These are phyloP conservation scores for Salix purpurea DNA, from an alignment of 345 rosid species.

Conservation along the genomic window DNA sequence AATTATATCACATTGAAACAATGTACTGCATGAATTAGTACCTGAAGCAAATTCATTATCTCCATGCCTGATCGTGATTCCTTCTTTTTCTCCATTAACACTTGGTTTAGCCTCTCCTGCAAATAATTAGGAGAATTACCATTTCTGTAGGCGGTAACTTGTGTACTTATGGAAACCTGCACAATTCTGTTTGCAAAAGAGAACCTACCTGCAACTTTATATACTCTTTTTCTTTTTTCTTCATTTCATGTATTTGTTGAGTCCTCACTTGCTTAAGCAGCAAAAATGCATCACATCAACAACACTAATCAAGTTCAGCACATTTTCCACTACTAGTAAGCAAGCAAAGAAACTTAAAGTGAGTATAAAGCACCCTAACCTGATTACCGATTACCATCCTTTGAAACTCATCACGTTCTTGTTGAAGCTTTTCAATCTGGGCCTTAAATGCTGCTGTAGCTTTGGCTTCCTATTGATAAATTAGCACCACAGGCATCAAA, in stretches of 20 bases:
- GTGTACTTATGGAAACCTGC: neutral
- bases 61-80: conserved; percentile 98
- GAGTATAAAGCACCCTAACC: conserved; percentile 36
- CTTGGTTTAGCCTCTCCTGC: conserved; percentile 94
- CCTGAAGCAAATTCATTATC: conserved; percentile 98
- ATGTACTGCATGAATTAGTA: conserved; percentile 11
- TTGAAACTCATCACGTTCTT: conserved; percentile 96
- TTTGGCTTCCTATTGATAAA: conserved; percentile 70
- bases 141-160: neutral
- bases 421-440: conserved; percentile 86
- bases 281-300: conserved; percentile 13
- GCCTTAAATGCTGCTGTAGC: conserved; percentile 75
- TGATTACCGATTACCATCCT: conserved; percentile 95
- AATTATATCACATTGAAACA: neutral
- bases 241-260: conserved; percentile 94
- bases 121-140: conserved; percentile 1
- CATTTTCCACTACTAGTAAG: conserved; percentile 3
- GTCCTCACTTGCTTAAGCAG: conserved; percentile 86
- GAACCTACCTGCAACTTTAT: conserved; percentile 77
- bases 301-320: conserved; percentile 13
- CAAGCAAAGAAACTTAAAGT: neutral
- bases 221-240: conserved; percentile 96
- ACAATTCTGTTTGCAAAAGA: neutral
- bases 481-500: neutral
- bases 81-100: conserved; percentile 96